A percentile compares a stretch with the other conserved stretches of the same genome.
These are phyloP conservation scores for Neurospora sp. DNA, from an alignment of 495 filamentous ascomycete species.

Conservation along the genomic window DNA sequence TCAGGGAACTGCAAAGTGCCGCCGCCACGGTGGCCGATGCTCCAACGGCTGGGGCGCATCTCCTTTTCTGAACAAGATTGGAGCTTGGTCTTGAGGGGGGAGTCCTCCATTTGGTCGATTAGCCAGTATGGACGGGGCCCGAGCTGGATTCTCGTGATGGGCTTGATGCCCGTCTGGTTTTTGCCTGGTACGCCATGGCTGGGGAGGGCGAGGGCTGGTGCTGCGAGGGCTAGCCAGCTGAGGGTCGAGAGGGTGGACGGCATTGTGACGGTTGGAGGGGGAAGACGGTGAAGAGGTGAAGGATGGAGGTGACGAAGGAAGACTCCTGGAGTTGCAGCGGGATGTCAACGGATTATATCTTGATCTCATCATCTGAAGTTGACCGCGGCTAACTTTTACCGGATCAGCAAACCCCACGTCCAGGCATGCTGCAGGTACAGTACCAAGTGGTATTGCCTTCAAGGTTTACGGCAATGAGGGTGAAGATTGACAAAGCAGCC, in stretches of 20 bases:
- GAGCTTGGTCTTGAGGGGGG: slow-evolving; percentile 45
- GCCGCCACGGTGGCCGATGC: slow-evolving; percentile 49
- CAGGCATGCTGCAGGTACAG: not conserved
- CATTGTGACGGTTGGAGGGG: not conserved
- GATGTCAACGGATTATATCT: not conserved
- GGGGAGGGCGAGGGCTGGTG: slow-evolving; percentile 13
- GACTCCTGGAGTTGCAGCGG: not conserved
- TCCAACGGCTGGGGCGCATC: slow-evolving; percentile 32
- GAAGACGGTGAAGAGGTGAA: not conserved
- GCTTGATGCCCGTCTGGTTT: slow-evolving; percentile 11
- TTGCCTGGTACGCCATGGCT: slow-evolving; percentile 6
- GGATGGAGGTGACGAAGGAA: not conserved
- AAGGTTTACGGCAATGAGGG: not conserved
- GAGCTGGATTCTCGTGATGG: slow-evolving; percentile 34
- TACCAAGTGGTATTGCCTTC: not conserved
- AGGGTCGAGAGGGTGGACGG: not conserved
- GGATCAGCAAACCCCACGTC: not conserved
- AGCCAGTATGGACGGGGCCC: slow-evolving; percentile 51
- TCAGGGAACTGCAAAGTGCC: slow-evolving; percentile 53
- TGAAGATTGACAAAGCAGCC: not conserved
- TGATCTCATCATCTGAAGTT: not conserved
- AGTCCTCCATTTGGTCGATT: slow-evolving; percentile 48
- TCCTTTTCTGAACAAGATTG: slow-evolving; percentile 39
- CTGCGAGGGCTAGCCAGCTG: not conserved
- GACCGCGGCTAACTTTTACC: not conserved